Evolutionary conservation across 345 rosid species (phyloP), one percentile per base, ranked within the genome.

Genomic region (Brassica rapa): DNA sequence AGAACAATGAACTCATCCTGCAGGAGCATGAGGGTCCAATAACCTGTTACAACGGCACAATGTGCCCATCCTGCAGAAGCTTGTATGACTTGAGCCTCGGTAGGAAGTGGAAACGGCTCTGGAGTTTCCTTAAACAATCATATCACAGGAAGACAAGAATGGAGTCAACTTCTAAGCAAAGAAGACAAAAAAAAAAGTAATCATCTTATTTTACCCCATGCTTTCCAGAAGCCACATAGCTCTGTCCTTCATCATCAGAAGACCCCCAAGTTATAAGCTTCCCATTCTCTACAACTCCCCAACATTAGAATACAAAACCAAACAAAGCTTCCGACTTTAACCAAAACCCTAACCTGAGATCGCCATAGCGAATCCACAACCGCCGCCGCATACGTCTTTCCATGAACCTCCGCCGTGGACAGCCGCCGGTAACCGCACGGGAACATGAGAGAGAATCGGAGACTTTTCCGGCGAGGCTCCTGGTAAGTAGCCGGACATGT

Each of bases 61-160:
- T 93, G 97, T 1, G 98, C 95, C 98, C 95, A 93, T 59, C 97
- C 89, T 59, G 97, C 87, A 46, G 90, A 88, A 43, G 93, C 97
- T 66, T 80, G 82, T 30, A 87, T 82, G 8, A 89, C 77, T 3
- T 85, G 60, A 72, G 90, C 87, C 75, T 91, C 92, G 7, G 82
- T 70, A 14, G 93, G 93, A 72, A 93, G 95, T 74, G 85, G 78
- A 83, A 86, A 82, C 37, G 89, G 76, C 88, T 86, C 97, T 73
- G 97, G 98, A 72, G 80, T 88, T 84, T 86, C 93, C 97, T 93
- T 82, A 68, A 46, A 85, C 67, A 80, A 35, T 61, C 30, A 11
- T 19, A 46, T 24, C 12, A 60, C 62, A 72, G 72, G 23, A 62
- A 73, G 2, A 82, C 70, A 43, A 57, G 23, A 81, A 23, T 3